Evolutionary conservation across 805 yeast genomes (phyloP), one percentile per base, ranked within the genome.

Genomic region (Pichia insulana): DNA sequence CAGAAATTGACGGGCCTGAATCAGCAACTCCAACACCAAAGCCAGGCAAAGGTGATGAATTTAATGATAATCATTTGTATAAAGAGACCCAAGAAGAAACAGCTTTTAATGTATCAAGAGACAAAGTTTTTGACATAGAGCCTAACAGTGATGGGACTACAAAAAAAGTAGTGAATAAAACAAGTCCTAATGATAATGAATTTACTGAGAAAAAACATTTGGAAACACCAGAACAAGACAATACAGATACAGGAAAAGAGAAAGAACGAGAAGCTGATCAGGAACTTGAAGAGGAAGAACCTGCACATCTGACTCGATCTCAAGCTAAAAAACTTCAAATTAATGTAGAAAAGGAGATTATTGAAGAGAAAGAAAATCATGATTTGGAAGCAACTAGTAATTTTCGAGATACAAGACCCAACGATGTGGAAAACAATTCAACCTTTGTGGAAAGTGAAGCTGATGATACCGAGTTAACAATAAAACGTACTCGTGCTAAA

Each of bases 281-380:
- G 22, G 27, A 35, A 8, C 8, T 13, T 5, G 45, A 34, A 25
- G 37, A 38, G 7, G 49, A 37, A 22, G 44, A 39, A 32, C 48
- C 48, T 15, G 48, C 36, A 2, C 46, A 39, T 30, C 22, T 37
- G 8, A 42, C 47, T 4, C 30, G 47, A 28, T 20, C 48, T n/a
- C 49, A 41, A 27, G 42, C 43, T 3, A 37, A 39, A 18, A 36
- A 39, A 12, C 30, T 38, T 9, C 35, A 41, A 13, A 42, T 38
- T 10, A 41, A 40, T 22, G 28, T 40, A 7, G 49, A 39, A 15
- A 41, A 49, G 26, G 50, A 44, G n/a, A 19, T 37, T 3, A 22
- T 20, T 26, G 32, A 36, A 13, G 46, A 41, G 15, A 35, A 46
- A 30, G 30, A 39, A 30, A 20, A 38, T 8, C 33, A 17, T 12